Conservation (phyloP, 208 protist species). For the Leishmania guyanensis region DNA sequence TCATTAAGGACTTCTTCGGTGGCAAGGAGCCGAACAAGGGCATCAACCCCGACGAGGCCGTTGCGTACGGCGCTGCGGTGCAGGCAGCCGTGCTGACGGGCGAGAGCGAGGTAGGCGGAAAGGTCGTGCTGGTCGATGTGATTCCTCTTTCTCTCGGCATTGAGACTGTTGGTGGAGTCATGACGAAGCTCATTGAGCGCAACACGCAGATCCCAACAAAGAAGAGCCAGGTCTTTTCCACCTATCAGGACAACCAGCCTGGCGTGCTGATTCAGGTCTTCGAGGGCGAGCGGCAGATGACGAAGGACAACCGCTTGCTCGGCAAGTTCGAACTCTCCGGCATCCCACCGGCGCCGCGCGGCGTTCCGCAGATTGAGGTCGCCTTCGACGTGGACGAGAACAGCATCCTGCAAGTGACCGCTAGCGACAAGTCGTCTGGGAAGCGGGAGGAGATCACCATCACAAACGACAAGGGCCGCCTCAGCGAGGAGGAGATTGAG, state of each 20-base stretch:
- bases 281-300: slow-evolving; percentile 94
- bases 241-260: slow-evolving; percentile 85
- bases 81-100: slow-evolving; percentile 95
- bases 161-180: slow-evolving; percentile 93
- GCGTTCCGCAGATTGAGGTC: slow-evolving; percentile 97
- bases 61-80: slow-evolving; percentile 95
- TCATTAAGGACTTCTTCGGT: slow-evolving; percentile 95
- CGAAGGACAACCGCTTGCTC: slow-evolving; percentile 91
- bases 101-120: slow-evolving; percentile 65
- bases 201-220: slow-evolving; percentile 84
- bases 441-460: slow-evolving; percentile 97
- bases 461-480: slow-evolving; percentile 97
- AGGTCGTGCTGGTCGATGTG: slow-evolving; percentile 83
- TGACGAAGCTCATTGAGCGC: slow-evolving; percentile 92
- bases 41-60: slow-evolving; percentile 95
- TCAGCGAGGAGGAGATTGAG: slow-evolving; percentile 95
- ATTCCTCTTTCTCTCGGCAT: slow-evolving; percentile 96
- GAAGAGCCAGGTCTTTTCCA: slow-evolving; percentile 91
- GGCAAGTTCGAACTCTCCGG: slow-evolving; percentile 94
- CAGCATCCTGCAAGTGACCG: slow-evolving; percentile 97
- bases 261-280: slow-evolving; percentile 94
- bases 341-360: slow-evolving; percentile 96
- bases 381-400: slow-evolving; percentile 98
- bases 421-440: slow-evolving; percentile 95
- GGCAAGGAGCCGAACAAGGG: slow-evolving; percentile 92